phyloP scores from a whole-genome alignment of 2,329 filamentous ascomycete genomes.

The Alternaria gaisen region DNA sequence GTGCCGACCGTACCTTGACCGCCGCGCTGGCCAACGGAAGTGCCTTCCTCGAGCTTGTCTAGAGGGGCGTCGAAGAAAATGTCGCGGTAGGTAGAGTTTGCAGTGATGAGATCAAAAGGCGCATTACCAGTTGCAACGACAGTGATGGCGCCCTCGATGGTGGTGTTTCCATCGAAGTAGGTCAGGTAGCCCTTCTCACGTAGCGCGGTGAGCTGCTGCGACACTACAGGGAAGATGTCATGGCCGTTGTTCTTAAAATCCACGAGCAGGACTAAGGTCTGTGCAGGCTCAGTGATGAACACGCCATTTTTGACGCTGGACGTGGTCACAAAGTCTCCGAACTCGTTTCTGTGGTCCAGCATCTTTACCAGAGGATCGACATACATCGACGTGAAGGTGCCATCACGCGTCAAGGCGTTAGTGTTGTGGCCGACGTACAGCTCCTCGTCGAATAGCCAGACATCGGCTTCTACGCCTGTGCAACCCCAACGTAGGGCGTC shows the following conservation, averaged over 20 bases:
- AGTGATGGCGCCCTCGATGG: slow-evolving; percentile 57
- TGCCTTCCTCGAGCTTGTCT: slow-evolving; percentile 46
- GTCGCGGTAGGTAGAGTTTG: slow-evolving; percentile 60
- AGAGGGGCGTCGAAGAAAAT: slow-evolving; percentile 66
- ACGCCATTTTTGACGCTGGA: slow-evolving; percentile 55
- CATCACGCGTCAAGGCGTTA: slow-evolving; percentile 55
- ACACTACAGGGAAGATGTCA: slow-evolving; percentile 49
- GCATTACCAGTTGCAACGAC: slow-evolving; percentile 64
- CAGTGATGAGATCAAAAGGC: slow-evolving; percentile 58
- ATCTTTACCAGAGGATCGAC: slow-evolving; percentile 61
- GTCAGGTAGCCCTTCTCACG: slow-evolving; percentile 61
- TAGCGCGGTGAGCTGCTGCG: slow-evolving; percentile 56
- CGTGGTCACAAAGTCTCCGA: slow-evolving; percentile 42
- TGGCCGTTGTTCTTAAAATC: slow-evolving; percentile 58
- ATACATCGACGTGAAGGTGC: slow-evolving; percentile 63
- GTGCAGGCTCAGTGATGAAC: slow-evolving; percentile 60
- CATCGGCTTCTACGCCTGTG: slow-evolving; percentile 65
- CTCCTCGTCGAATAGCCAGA: slow-evolving; percentile 64
- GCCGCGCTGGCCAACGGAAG: background rate
- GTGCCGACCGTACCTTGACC: slow-evolving; percentile 60
- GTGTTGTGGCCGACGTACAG: slow-evolving; percentile 64
- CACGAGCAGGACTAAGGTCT: slow-evolving; percentile 62
- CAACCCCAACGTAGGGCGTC: slow-evolving; percentile 65
- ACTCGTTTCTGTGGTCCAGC: slow-evolving; percentile 60
- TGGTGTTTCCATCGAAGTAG: slow-evolving; percentile 58